phyloP scores from a whole-genome alignment of 2,329 filamentous ascomycete species.

The Neocatenulostroma microsporum region DNA sequence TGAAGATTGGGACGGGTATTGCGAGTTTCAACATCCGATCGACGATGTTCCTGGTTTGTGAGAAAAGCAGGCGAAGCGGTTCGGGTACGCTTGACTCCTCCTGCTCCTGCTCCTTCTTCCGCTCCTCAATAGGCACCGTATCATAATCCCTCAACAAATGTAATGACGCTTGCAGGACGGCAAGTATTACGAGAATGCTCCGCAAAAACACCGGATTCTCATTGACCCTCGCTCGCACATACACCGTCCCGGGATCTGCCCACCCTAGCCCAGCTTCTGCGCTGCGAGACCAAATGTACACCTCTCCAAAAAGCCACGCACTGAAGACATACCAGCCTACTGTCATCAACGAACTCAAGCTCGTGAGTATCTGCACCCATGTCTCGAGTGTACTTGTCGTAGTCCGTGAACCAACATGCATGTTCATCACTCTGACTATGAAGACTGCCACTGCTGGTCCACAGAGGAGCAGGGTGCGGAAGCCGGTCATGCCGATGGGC shows the following conservation, averaged over 20 bases:
- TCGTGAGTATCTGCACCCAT: conserved; percentile 47
- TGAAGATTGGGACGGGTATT: conserved; percentile 13
- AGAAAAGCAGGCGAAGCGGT: conserved; percentile 7
- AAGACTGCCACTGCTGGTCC: conserved; percentile 68
- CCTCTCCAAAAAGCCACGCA: conserved; percentile 68
- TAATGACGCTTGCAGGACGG: conserved; percentile 57
- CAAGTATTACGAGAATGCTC: conserved; percentile 60
- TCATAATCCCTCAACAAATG: conserved; percentile 72
- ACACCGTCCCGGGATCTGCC: conserved; percentile 58
- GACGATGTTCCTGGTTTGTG: conserved; percentile 9
- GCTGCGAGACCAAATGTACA: conserved; percentile 66
- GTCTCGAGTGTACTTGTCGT: conserved; percentile 61
- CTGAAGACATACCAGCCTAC: conserved; percentile 69
- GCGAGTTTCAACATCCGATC: conserved; percentile 14
- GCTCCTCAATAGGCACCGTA: conserved; percentile 45
- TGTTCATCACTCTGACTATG: conserved; percentile 62
- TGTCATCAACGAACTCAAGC: conserved; percentile 59
- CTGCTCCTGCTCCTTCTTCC: conserved; percentile 7
- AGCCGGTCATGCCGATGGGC: conserved; percentile 64
- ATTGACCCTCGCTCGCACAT: conserved; percentile 68
- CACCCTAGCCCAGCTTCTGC: conserved; percentile 56
- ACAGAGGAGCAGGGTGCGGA: conserved; percentile 70
- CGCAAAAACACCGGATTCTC: conserved; percentile 79
- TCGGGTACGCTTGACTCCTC: conserved; percentile 7
- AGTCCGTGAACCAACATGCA: conserved; percentile 47